Evolutionary conservation across 2,329 filamentous ascomycete genomes (phyloP).

Genomic region (Cytospora paraplurivora): DNA sequence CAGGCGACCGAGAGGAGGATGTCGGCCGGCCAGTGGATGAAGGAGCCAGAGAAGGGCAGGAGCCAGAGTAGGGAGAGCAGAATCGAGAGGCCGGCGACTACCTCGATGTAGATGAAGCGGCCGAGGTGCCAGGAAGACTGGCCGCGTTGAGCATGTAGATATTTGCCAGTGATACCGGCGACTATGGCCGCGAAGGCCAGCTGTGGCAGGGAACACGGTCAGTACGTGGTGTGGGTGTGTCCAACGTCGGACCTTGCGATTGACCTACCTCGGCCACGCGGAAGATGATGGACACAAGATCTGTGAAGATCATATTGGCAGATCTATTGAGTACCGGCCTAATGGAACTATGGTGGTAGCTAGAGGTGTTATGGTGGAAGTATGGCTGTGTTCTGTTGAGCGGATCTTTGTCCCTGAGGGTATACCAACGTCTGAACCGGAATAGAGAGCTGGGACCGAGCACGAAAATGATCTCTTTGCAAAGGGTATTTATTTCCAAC

Average conservation of each 20-base stretch:
- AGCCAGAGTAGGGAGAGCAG: conserved; percentile 72
- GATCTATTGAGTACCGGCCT: conserved; percentile 6
- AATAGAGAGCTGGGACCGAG: not conserved
- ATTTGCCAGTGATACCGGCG: conserved; percentile 65
- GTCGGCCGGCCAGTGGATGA: conserved; percentile 73
- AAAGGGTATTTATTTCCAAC: conserved; percentile 12
- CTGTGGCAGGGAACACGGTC: conserved; percentile 38
- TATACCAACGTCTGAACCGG: not conserved
- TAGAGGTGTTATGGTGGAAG: not conserved
- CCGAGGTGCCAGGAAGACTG: conserved; percentile 57
- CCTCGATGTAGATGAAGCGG: conserved; percentile 74
- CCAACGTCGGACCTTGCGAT: not conserved
- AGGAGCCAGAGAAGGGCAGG: conserved; percentile 67
- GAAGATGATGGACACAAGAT: conserved; percentile 58
- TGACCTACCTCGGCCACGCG: conserved; percentile 48
- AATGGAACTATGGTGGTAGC: not conserved
- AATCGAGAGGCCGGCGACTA: conserved; percentile 69
- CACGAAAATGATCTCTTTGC: not conserved
- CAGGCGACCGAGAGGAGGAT: conserved; percentile 68
- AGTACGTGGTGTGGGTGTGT: not conserved
- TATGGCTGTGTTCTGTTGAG: not conserved
- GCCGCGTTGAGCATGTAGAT: conserved; percentile 55
- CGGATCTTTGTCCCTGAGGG: not conserved
- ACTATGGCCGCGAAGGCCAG: conserved; percentile 73
- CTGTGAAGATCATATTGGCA: conserved; percentile 53